Percentiles rank a stretch among this genome's conserved stretches.
These are phyloP conservation scores for Capniomyces stellatus DNA, from an alignment of 371 early-diverging fungal genomes.

Conservation along the genomic window DNA sequence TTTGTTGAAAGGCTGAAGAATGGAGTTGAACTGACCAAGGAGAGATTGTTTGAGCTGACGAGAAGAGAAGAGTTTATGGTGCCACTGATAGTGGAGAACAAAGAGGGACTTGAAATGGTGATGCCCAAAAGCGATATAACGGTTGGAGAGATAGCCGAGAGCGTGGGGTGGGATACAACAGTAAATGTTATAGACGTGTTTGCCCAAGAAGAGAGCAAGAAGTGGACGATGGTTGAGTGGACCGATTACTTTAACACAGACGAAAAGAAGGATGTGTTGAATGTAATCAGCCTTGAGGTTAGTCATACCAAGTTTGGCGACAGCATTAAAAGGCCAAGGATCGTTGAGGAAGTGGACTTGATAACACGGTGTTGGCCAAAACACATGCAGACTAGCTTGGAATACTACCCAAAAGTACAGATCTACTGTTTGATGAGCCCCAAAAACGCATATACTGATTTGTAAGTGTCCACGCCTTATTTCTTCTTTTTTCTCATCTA, in stretches of 20 bases:
- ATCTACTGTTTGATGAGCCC: no score
- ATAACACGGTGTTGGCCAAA: slow-evolving; percentile 5
- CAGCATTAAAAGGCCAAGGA: slow-evolving; percentile 41
- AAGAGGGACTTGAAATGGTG: slow-evolving; percentile 54
- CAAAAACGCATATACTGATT: no score
- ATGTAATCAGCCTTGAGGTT: slow-evolving; percentile 79
- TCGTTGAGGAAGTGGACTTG: slow-evolving; percentile 36
- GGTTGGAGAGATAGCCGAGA: slow-evolving; percentile 44
- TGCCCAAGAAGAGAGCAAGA: slow-evolving; percentile 52
- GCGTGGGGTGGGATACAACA: slow-evolving; percentile 31
- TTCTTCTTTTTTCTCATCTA: no score
- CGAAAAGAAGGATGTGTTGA: slow-evolving; percentile 46
- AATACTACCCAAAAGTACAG: no score
- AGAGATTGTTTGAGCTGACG: slow-evolving; percentile 33
- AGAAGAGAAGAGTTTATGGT: no score
- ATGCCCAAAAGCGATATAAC: slow-evolving; percentile 49
- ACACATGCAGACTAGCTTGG: slow-evolving; percentile 70
- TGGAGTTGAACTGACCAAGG: slow-evolving; percentile 34
- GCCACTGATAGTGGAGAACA: slow-evolving; percentile 39
- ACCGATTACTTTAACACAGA: slow-evolving; percentile 49
- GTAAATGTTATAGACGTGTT: slow-evolving; percentile 72
- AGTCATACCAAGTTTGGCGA: slow-evolving; percentile 46
- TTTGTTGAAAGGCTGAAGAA: slow-evolving; percentile 31
- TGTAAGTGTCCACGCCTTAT: no score
- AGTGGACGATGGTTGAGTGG: slow-evolving; percentile 68